phyloP scores from a whole-genome alignment of 169 alveolate species.

The Plasmodium fragile region DNA sequence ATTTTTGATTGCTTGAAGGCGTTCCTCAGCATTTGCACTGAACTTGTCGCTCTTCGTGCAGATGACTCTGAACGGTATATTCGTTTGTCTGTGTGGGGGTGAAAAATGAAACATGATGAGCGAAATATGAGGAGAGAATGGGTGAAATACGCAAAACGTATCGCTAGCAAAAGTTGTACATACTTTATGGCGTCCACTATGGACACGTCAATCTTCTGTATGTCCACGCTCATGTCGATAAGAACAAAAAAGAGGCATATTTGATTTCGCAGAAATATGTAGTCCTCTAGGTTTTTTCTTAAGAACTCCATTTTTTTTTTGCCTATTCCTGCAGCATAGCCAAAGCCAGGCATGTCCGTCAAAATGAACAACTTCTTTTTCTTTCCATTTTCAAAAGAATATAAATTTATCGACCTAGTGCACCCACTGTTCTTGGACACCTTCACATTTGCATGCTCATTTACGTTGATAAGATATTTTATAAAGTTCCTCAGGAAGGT shows the following conservation, averaged over 20 bases:
- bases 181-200: conserved; percentile 35
- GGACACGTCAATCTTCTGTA: conserved; percentile 45
- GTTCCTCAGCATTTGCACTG: not conserved
- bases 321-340: conserved; percentile 74
- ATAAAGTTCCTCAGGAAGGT: conserved; percentile 64
- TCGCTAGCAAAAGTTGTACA: not conserved
- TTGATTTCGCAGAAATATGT: conserved; percentile 59
- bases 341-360: conserved; percentile 74
- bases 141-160: not conserved
- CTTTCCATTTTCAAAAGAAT: conserved; percentile 67
- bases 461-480: conserved; percentile 37
- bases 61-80: conserved; percentile 43
- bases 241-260: conserved; percentile 44
- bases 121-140: not conserved
- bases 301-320: conserved; percentile 43
- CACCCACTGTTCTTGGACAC: conserved; percentile 69
- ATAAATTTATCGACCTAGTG: conserved; percentile 65
- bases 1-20: conserved; percentile 46
- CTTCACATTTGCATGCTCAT: conserved; percentile 23
- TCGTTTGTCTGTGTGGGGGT: conserved; percentile 25
- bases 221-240: conserved; percentile 72
- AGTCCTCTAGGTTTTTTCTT: conserved; percentile 55
- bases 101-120: not conserved
- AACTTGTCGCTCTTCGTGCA: conserved; percentile 69
- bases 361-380: conserved; percentile 51